phyloP scores from a whole-genome alignment of 2,329 filamentous ascomycete species.

The Pyrenophora graminea region DNA sequence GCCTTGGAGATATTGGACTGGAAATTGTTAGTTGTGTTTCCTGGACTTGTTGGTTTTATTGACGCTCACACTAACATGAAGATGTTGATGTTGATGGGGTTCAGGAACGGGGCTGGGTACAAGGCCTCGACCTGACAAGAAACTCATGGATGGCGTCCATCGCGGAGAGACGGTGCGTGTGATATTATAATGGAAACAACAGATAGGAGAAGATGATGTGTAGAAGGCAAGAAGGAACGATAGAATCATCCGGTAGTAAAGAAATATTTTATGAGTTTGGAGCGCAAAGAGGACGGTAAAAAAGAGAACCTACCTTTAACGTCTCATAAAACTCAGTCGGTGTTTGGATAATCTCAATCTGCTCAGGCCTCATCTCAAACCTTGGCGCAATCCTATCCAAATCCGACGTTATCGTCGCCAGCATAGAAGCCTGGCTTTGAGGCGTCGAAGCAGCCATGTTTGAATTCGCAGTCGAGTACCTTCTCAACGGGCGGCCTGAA shows the following conservation, averaged over 20 bases:
- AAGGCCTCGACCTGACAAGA: too few species aligned
- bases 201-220: background rate
- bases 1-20: slow-evolving; percentile 76
- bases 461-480: slow-evolving; percentile 42
- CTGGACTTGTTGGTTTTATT: too few species aligned
- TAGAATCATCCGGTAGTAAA: background rate
- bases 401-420: slow-evolving; percentile 69
- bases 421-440: slow-evolving; percentile 57
- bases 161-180: background rate
- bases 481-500: slow-evolving; percentile 24
- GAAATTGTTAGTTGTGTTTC: slow-evolving; percentile 15
- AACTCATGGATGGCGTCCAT: background rate
- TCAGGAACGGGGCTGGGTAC: too few species aligned
- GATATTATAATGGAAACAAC: too few species aligned
- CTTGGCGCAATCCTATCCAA: slow-evolving; percentile 88
- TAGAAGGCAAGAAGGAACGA: background rate
- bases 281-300: background rate
- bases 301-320: slow-evolving; percentile 68
- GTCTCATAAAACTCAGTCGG: slow-evolving; percentile 90
- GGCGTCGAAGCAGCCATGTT: slow-evolving; percentile 33
- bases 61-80: too few species aligned
- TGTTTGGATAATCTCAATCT: slow-evolving; percentile 77
- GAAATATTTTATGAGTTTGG: background rate
- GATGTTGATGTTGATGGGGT: too few species aligned
- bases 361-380: slow-evolving; percentile 80